Conservation (phyloP, 805 yeast genomes). For the Lipomyces yamanashiensis region DNA sequence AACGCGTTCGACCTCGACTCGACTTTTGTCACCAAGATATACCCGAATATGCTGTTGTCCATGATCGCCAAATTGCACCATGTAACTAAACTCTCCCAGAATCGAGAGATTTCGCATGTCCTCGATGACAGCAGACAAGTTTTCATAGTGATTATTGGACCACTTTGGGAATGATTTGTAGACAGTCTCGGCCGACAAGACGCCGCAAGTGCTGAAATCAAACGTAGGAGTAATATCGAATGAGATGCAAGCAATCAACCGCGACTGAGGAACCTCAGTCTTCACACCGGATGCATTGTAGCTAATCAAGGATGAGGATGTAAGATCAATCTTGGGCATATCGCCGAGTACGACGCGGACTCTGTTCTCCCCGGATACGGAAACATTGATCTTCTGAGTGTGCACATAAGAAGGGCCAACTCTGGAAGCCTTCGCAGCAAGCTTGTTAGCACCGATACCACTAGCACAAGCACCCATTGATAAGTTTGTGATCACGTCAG, state of each 20-base stretch:
- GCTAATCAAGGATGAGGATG: not conserved
- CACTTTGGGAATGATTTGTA: conserved; percentile 47
- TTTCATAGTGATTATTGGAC: conserved; percentile 40
- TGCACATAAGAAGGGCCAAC: conserved; percentile 5
- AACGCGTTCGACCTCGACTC: conserved; percentile 9
- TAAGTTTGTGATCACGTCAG: conserved; percentile 29
- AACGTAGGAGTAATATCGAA: conserved; percentile 54
- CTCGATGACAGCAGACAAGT: conserved; percentile 40
- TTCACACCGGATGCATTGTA: not conserved
- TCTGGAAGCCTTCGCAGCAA: conserved; percentile 6
- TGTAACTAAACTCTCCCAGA: conserved; percentile 11
- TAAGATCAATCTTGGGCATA: not conserved
- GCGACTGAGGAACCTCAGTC: not conserved
- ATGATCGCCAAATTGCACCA: conserved; percentile 2
- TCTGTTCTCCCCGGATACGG: not conserved
- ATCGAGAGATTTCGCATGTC: conserved; percentile 40
- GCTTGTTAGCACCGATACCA: conserved; percentile 26
- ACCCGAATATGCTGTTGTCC: conserved; percentile 8
- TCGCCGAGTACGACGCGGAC: conserved; percentile 2
- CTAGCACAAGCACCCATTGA: conserved; percentile 23
- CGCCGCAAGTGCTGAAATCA: conserved; percentile 49
- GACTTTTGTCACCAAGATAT: conserved; percentile 11
- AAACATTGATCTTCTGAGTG: conserved; percentile 5
- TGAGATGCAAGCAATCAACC: conserved; percentile 1
- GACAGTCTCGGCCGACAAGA: conserved; percentile 53